These are phyloP conservation scores for Exophiala xenobiotica DNA, from an alignment of 2,329 filamentous ascomycete genomes.

Conservation along the genomic window DNA sequence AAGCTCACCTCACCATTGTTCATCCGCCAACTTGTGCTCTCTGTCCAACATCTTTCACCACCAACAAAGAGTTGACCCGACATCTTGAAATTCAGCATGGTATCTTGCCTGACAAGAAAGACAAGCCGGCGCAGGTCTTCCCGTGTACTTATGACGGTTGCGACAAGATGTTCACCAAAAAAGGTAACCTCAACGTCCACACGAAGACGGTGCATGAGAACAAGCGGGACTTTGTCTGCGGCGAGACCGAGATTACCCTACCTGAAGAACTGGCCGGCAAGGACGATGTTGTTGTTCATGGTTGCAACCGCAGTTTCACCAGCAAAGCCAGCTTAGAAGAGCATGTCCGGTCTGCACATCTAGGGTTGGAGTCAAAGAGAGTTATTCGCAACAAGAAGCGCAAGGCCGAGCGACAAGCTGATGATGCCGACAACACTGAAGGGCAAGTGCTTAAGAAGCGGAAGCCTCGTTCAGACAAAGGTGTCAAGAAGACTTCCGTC, in stretches of 20 bases:
- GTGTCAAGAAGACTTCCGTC: conserved; percentile 21
- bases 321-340: conserved; percentile 79
- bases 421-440: conserved; percentile 20
- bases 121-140: conserved; percentile 45
- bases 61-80: conserved; percentile 66
- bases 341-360: conserved; percentile 78
- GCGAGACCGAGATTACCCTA: conserved; percentile 60
- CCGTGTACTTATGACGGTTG: conserved; percentile 69
- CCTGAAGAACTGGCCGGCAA: conserved; percentile 63
- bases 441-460: conserved; percentile 22
- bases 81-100: conserved; percentile 80
- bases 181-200: conserved; percentile 79
- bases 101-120: conserved; percentile 41
- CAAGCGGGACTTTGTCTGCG: conserved; percentile 73
- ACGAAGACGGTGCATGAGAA: conserved; percentile 75
- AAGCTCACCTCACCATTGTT: conserved; percentile 68
- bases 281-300: conserved; percentile 54
- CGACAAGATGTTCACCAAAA: conserved; percentile 73
- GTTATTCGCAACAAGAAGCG: conserved; percentile 41
- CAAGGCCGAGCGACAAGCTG: conserved; percentile 37
- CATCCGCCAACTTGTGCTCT: conserved; percentile 73
- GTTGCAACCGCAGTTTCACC: conserved; percentile 73
- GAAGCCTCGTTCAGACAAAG: conserved; percentile 30
- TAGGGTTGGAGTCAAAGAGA: conserved; percentile 56
- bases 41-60: conserved; percentile 68